Evolutionary conservation across 495 filamentous ascomycete species (phyloP).

Genomic region (Filosporella fistucella): DNA sequence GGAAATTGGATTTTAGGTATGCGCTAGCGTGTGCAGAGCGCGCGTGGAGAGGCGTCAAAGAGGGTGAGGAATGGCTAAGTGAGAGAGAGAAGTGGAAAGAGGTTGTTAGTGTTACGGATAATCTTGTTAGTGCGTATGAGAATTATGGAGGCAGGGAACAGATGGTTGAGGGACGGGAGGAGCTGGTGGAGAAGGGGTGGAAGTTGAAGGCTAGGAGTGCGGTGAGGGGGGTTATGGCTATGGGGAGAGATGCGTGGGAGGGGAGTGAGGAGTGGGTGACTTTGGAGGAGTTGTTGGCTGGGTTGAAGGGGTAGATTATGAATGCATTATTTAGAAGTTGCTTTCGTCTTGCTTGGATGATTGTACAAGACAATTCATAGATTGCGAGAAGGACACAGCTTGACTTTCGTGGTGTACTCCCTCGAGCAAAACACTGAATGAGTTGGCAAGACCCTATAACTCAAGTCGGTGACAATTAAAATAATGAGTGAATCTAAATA

Average conservation of each 20-base stretch:
- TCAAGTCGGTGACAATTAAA: too few relatives aligned
- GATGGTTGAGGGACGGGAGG: constrained; percentile 36
- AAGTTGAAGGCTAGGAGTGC: constrained; percentile 83
- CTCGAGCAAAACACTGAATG: too few relatives aligned
- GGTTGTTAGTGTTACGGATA: constrained; percentile 59
- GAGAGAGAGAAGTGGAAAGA: constrained; percentile 48
- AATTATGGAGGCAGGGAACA: constrained; percentile 51
- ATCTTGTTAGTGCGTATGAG: constrained; percentile 62
- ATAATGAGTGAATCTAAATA: too few relatives aligned
- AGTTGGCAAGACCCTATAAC: too few relatives aligned
- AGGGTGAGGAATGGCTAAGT: constrained; percentile 41
- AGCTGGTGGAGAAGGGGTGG: constrained; percentile 63
- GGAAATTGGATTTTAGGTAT: constrained; percentile 58
- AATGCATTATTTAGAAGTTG: too few relatives aligned
- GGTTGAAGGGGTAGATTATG: too few relatives aligned
- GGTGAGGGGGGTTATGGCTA: constrained; percentile 73
- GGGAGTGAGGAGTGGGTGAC: constrained; percentile 64
- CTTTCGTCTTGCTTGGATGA: too few relatives aligned
- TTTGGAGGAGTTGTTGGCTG: constrained; percentile 56
- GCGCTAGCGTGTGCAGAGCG: constrained; percentile 83
- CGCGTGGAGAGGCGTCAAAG: constrained; percentile 71
- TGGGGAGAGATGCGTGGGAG: constrained; percentile 81
- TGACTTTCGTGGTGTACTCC: too few relatives aligned
- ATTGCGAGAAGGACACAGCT: too few relatives aligned
- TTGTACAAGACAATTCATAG: too few relatives aligned